Evolutionary conservation across 805 yeast genomes (phyloP).

Genomic region (Millerozyma acaciae): DNA sequence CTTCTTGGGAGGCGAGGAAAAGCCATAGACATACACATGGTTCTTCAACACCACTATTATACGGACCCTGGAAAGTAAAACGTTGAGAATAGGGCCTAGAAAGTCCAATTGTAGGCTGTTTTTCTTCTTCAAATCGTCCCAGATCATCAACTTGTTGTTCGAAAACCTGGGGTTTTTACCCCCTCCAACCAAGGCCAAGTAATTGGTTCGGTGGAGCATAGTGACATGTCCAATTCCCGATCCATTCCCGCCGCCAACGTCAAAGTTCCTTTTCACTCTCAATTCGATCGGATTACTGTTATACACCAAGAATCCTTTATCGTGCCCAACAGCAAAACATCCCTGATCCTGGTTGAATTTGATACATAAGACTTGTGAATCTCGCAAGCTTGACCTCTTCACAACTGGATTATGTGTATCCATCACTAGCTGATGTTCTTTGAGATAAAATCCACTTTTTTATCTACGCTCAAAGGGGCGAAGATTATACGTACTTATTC

Average conservation of each 20-base stretch:
- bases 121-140: conserved; percentile 86
- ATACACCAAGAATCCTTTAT: conserved; percentile 78
- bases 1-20: conserved; percentile 72
- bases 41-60: conserved; percentile 69
- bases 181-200: conserved; percentile 86
- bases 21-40: conserved; percentile 72
- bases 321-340: conserved; percentile 82
- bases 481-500: too few species aligned
- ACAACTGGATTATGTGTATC: conserved; percentile 18
- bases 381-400: conserved; percentile 7
- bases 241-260: conserved; percentile 18
- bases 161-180: conserved; percentile 79
- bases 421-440: conserved; percentile 8
- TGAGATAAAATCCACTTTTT: too few species aligned
- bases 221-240: conserved; percentile 71
- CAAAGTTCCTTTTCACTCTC: conserved; percentile 59
- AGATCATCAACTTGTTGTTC: conserved; percentile 72
- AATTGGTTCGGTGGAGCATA: conserved; percentile 89
- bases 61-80: conserved; percentile 68
- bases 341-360: conserved; percentile 86
- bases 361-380: conserved; percentile 41
- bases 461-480: too few species aligned
- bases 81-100: conserved; percentile 68
- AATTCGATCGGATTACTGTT: conserved; percentile 83
- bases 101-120: conserved; percentile 73